Evolutionary conservation across 768 basidiomycete species (phyloP), one percentile per base, ranked within the genome.

Genomic region (Cyclocybe aegerita): DNA sequence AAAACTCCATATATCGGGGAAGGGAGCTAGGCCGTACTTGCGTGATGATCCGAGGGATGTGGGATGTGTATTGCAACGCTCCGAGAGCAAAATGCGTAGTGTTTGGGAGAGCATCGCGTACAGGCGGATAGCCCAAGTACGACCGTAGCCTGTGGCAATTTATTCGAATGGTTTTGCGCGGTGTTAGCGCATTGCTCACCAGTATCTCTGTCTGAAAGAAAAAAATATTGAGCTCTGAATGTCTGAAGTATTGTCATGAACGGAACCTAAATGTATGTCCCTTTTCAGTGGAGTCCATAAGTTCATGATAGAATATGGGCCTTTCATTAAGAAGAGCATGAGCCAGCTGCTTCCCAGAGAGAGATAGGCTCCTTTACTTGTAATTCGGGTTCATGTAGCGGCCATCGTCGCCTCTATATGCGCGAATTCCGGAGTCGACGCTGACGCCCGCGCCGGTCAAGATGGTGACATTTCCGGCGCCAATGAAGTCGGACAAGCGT

Each of bases 391-490:
- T 90, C 82, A 90, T 82, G 67, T 93, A 93, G 55, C 86, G 74
- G 11, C 94, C 94, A 61, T 95, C 90, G 53, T 75, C 65, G 35
- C 94, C 94, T 50, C 94, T 75, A 68, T 98, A 97, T n/a, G 94
- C 93, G 57, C 92, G 77, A 53, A 98, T 96, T 39, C 96, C 96
- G 23, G 89, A 92, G 67, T 98, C 96, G 29, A 98, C 94, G 65
- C 89, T 91, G 56, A 97, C 90, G 6, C 96, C 96, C 0, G 96
- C 96, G 2, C 94, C 94, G 0, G 93, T 94, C 48, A 98, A 65
- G 11, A 93, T 71, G 0, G 86, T 71, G 42, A 82, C 82, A 65
- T 82, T 86, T n/a, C 92, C 91, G 4, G 75, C 70, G 0, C 75
- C 69, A 14, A 96, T 66, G 59, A 95, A 95, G 2, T 73, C 64